phyloP scores from a whole-genome alignment of 768 basidiomycete genomes.

The Epithele typhae region DNA sequence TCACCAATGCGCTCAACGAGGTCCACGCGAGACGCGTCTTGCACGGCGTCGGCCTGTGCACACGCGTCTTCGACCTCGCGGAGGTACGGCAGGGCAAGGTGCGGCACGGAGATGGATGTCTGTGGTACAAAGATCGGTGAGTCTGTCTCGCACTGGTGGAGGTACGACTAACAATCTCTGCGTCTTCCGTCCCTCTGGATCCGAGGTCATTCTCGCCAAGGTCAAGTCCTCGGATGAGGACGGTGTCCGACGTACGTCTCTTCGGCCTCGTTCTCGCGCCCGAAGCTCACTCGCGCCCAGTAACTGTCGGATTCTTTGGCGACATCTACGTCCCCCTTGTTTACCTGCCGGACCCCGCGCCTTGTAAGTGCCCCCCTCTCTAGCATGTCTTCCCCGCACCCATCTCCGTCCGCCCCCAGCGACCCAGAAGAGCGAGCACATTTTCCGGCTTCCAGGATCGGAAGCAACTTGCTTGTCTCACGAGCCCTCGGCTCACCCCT shows the following conservation, averaged over 20 bases:
- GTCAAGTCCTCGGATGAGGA: constrained; percentile 85
- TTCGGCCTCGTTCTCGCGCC: not conserved
- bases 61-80: constrained; percentile 84
- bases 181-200: constrained; percentile 86
- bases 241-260: constrained; percentile 70
- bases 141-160: not conserved
- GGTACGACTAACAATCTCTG: too few species aligned
- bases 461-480: constrained; percentile 47
- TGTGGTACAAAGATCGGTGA: constrained; percentile 86
- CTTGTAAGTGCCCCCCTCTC: constrained; percentile 49
- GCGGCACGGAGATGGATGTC: constrained; percentile 88
- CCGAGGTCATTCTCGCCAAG: constrained; percentile 86
- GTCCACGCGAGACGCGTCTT: constrained; percentile 93
- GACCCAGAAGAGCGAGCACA: constrained; percentile 80
- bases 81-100: constrained; percentile 90
- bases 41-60: constrained; percentile 87
- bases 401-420: constrained; percentile 31
- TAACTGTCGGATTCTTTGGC: constrained; percentile 89
- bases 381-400: not conserved
- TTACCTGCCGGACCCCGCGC: constrained; percentile 80
- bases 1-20: constrained; percentile 85
- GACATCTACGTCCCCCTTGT: constrained; percentile 82
- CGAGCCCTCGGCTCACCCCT: constrained; percentile 64
- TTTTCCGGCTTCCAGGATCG: constrained; percentile 72
- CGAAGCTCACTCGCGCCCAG: constrained; percentile 33